Evolutionary conservation across 2,329 filamentous ascomycete species (phyloP).

Genomic region (Colletotrichum agaves): DNA sequence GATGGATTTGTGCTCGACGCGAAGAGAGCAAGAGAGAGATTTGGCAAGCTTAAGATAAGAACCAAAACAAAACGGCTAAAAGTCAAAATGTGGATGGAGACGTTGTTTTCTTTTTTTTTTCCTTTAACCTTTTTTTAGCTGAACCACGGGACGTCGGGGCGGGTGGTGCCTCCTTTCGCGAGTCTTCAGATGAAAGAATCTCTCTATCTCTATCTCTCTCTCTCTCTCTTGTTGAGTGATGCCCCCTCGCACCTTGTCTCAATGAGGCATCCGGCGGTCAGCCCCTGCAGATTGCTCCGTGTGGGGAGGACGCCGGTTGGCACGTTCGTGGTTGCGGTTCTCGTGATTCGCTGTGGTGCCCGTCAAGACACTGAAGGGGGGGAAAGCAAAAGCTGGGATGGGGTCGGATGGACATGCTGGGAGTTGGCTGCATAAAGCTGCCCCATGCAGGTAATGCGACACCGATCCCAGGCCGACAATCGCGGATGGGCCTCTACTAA

Average conservation of each 20-base stretch:
- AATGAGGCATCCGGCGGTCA: constrained; percentile 32
- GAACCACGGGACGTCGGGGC: constrained; percentile 31
- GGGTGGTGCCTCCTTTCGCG: constrained; percentile 26
- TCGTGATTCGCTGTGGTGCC: constrained; percentile 24
- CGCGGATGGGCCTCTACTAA: not conserved
- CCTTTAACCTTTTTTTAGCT: not conserved
- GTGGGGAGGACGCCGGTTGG: constrained; percentile 25
- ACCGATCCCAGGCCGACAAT: constrained; percentile 22
- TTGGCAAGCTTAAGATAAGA: not conserved
- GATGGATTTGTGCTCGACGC: not conserved
- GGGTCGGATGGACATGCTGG: not conserved
- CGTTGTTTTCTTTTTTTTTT: constrained; percentile 16
- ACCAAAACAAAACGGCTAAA: constrained; percentile 7
- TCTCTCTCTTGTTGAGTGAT: not conserved
- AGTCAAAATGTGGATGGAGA: constrained; percentile 2
- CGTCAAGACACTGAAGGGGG: constrained; percentile 5
- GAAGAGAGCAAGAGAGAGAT: not conserved
- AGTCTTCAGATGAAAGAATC: constrained; percentile 26
- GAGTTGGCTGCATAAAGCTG: constrained; percentile 30
- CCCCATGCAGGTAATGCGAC: constrained; percentile 21
- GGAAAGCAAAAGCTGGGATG: not conserved
- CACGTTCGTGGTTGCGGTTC: constrained; percentile 17
- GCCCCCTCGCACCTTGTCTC: constrained; percentile 20
- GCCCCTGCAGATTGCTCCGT: constrained; percentile 37
- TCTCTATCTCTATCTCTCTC: constrained; percentile 2